Evolutionary conservation across 2,329 filamentous ascomycete species (phyloP), one percentile per base, ranked within the genome.

Genomic region (Chaetomiaceae sp.): DNA sequence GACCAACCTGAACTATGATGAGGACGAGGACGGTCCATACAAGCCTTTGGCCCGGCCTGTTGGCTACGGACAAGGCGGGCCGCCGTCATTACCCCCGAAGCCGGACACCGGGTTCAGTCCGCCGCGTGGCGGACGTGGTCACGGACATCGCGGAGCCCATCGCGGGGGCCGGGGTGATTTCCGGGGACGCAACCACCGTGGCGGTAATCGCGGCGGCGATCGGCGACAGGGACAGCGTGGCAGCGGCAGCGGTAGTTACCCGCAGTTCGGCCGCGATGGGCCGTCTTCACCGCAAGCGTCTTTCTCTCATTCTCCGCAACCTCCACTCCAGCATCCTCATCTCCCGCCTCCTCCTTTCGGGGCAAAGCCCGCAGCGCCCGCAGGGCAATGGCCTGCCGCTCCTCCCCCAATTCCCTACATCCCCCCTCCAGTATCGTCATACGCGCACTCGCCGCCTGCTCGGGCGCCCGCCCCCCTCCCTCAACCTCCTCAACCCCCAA

Each of bases 1-100:
- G 47, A 61, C 62, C 18, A 74, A 73, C 27, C 68, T 86, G 33
- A 80, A 78, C 58, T 87, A 87, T 55, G 83, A 85, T 48, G 83
- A 88, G 45, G 75, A 76, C 22, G 76, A 83, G 2, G 80, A 84
- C 49, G 81, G 81, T 0, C 79, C 80, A 1, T 91, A 91, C 62
- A 84, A 80, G 52, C 84, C 84, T 5, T 71, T 91, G 15, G 66
- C 82, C 17, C 73, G 86, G 15, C 86, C 86, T 1, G 71, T 76
- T 15, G 82, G 82, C 39, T 80, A 84, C 49, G 76, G 73, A 6
- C 68, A 68, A 48, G 71, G 68, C 0, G 60, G 54, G 65, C 73
- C 57, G 62, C 68, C 60, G 34, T 59, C 49, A 49, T 38, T 57
- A 51, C 54, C 63, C 58, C 60, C 71, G 57, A 62, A 62, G 62